Conservation (phyloP, 2,329 filamentous ascomycete species). For the Emergomyces pasteurianus region DNA sequence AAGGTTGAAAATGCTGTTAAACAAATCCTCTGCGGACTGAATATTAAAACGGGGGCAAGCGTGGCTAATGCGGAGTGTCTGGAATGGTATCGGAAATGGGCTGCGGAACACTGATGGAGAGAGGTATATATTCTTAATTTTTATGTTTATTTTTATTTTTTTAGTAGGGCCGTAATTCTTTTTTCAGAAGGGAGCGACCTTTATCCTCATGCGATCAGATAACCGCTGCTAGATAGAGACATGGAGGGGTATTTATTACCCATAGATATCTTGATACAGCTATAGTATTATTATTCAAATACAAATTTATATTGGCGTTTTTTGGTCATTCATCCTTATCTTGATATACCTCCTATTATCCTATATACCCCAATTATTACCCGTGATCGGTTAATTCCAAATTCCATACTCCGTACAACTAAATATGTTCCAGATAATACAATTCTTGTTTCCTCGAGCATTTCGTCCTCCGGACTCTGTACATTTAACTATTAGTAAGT, state of each 20-base stretch:
- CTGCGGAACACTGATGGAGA: slow-evolving; percentile 34
- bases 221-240: too few species aligned
- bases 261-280: too few species aligned
- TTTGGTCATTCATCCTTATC: too few species aligned
- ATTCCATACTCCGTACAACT: too few species aligned
- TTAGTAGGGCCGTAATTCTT: not conserved
- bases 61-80: slow-evolving; percentile 86
- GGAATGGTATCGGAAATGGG: slow-evolving; percentile 79
- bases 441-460: too few species aligned
- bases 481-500: too few species aligned
- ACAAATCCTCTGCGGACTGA: slow-evolving; percentile 80
- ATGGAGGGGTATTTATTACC: too few species aligned
- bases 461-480: too few species aligned
- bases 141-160: not conserved
- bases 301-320: not conserved
- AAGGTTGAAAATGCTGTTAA: slow-evolving; percentile 97
- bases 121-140: not conserved
- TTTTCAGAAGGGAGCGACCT: not conserved
- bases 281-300: not conserved
- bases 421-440: too few species aligned
- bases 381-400: not conserved
- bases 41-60: slow-evolving; percentile 79
- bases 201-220: too few species aligned
- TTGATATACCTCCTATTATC: not conserved
- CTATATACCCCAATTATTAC: not conserved